Evolutionary conservation across 2,329 filamentous ascomycete species (phyloP).

Genomic region (Dactylonectria estremocensis): DNA sequence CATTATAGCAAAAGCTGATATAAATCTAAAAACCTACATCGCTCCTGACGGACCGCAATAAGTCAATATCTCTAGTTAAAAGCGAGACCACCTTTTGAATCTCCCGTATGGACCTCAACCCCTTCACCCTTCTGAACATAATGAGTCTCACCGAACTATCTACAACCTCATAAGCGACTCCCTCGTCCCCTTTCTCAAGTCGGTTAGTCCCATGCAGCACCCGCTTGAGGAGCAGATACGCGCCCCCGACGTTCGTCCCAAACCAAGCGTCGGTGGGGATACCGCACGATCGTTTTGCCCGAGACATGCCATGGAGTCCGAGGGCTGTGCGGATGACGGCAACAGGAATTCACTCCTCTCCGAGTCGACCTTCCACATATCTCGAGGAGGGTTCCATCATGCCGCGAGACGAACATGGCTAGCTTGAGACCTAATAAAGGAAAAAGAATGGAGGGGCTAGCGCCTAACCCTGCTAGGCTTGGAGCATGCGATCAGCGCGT

Average conservation of each 20-base stretch:
- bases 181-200: background rate
- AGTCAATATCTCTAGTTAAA: too few relatives aligned
- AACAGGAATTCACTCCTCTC: background rate
- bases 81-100: too few relatives aligned
- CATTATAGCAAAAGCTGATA: too few relatives aligned
- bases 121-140: too few relatives aligned
- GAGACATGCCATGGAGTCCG: background rate
- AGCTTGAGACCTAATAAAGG: too few relatives aligned
- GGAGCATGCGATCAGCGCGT: constrained; percentile 39
- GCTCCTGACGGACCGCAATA: too few relatives aligned
- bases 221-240: background rate
- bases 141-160: too few relatives aligned
- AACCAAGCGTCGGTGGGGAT: background rate
- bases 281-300: background rate
- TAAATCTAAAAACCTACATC: too few relatives aligned
- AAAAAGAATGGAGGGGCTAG: constrained; percentile 15
- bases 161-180: too few relatives aligned
- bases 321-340: background rate
- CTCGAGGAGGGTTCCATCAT: background rate
- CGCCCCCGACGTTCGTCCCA: background rate
- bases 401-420: too few relatives aligned
- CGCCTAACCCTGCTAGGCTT: constrained; percentile 30
- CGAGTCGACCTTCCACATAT: background rate
- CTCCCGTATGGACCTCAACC: too few relatives aligned
- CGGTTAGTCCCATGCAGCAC: background rate